Evolutionary conservation across 2,329 filamentous ascomycete genomes (phyloP).

Genomic region (Passalora sequoiae): DNA sequence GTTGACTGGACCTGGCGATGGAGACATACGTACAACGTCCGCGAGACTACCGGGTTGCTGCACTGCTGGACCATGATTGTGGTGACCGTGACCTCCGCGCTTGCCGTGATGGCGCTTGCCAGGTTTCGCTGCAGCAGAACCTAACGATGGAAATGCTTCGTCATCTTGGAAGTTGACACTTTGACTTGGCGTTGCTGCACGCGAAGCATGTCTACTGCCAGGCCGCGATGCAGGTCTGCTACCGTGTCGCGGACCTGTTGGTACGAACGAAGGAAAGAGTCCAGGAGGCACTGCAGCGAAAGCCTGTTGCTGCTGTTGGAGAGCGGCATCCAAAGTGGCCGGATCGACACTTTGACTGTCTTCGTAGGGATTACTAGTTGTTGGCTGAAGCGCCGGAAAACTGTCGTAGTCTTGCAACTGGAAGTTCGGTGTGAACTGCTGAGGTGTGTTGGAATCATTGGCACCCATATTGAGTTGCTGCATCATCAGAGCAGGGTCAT

Average conservation of each 20-base stretch:
- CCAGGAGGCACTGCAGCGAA: slow-evolving; percentile 53
- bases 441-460: slow-evolving; percentile 56
- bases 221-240: slow-evolving; percentile 75
- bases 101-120: slow-evolving; percentile 93
- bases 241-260: slow-evolving; percentile 35
- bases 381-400: slow-evolving; percentile 67
- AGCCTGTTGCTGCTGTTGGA: slow-evolving; percentile 42
- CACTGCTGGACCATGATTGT: slow-evolving; percentile 62
- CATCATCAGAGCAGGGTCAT: slow-evolving; percentile 83
- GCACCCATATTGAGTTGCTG: slow-evolving; percentile 68
- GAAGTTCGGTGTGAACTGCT: slow-evolving; percentile 60
- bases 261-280: slow-evolving; percentile 58
- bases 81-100: slow-evolving; percentile 68
- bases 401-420: slow-evolving; percentile 78
- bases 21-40: slow-evolving; percentile 92
- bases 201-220: slow-evolving; percentile 71
- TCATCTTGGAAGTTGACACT: slow-evolving; percentile 73
- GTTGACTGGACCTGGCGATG: slow-evolving; percentile 58
- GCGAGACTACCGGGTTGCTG: slow-evolving; percentile 75
- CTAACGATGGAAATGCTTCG: slow-evolving; percentile 88
- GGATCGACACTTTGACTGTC: slow-evolving; percentile 34
- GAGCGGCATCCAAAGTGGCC: slow-evolving; percentile 40
- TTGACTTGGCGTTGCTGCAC: slow-evolving; percentile 59
- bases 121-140: slow-evolving; percentile 63
- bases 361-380: slow-evolving; percentile 42